phyloP scores from a whole-genome alignment of 2,329 filamentous ascomycete species.

The Periconia sp. region DNA sequence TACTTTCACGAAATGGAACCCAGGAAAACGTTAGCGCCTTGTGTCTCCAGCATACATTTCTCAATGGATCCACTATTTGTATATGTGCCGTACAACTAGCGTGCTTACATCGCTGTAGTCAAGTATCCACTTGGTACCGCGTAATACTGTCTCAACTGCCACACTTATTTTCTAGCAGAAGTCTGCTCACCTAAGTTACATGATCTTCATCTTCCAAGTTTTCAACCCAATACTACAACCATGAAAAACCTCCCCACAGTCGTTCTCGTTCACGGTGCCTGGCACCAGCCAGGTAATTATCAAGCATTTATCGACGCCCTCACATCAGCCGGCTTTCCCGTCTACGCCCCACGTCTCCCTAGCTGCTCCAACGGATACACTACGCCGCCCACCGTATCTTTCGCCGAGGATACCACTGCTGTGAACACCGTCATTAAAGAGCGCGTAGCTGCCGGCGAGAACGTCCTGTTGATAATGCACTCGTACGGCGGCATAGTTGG shows the following conservation, averaged over 20 bases:
- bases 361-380: conserved; percentile 1
- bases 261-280: not conserved
- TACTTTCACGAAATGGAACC: too few relatives aligned
- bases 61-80: too few relatives aligned
- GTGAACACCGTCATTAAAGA: conserved; percentile 1
- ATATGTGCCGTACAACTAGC: too few relatives aligned
- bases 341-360: conserved; percentile 1
- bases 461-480: conserved; percentile 4
- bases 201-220: too few relatives aligned
- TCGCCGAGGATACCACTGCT: conserved; percentile 1
- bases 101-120: too few relatives aligned
- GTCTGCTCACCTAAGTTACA: too few relatives aligned
- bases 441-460: conserved; percentile 1
- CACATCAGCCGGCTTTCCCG: not conserved
- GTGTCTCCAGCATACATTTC: too few relatives aligned
- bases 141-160: too few relatives aligned
- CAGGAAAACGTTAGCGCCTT: too few relatives aligned
- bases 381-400: not conserved
- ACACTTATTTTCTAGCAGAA: too few relatives aligned
- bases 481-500: conserved; percentile 7
- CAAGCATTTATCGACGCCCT: conserved; percentile 1
- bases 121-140: too few relatives aligned
- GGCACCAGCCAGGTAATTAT: conserved; percentile 1
- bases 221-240: too few relatives aligned
- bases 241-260: not conserved